These are phyloP conservation scores for Aegilops speltoides DNA, from an alignment of 176 grass and related monocot genomes.

Conservation along the genomic window DNA sequence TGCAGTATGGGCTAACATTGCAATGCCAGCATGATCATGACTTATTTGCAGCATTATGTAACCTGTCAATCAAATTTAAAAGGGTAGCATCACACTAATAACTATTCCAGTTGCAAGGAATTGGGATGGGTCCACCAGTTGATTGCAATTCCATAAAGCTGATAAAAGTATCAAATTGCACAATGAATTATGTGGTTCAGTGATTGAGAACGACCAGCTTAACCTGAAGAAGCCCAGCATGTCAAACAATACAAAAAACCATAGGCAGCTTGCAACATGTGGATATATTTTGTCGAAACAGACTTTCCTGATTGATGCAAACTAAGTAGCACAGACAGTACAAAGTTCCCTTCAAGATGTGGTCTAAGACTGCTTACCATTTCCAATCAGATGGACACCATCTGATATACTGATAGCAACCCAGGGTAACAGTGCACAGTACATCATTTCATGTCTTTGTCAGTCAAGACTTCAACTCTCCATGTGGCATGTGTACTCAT, in stretches of 20 bases:
- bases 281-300: not conserved
- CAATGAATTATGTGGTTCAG: not conserved
- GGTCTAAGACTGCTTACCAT: not conserved
- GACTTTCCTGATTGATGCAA: not conserved
- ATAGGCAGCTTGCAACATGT: not conserved
- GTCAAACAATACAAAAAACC: not conserved
- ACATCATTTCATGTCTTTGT: slow-evolving; percentile 23
- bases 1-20: not conserved
- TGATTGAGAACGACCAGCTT: not conserved
- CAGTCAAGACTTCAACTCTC: slow-evolving; percentile 17
- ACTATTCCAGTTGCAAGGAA: slow-evolving; percentile 20
- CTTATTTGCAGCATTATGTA: not conserved
- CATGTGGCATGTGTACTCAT: not conserved
- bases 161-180: not conserved
- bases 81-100: not conserved
- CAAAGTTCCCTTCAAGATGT: not conserved
- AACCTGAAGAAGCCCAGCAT: not conserved
- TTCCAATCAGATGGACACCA: slow-evolving; percentile 9
- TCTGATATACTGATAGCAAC: slow-evolving; percentile 5
- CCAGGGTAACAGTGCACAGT: not conserved
- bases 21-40: not conserved
- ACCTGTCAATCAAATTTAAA: not conserved
- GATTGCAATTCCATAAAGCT: not conserved
- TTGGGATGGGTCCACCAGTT: slow-evolving; percentile 6
- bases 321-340: not conserved